Base-by-base conservation (phyloP, 2,329 filamentous ascomycete species). In the Botrytis sinoallii region DNA sequence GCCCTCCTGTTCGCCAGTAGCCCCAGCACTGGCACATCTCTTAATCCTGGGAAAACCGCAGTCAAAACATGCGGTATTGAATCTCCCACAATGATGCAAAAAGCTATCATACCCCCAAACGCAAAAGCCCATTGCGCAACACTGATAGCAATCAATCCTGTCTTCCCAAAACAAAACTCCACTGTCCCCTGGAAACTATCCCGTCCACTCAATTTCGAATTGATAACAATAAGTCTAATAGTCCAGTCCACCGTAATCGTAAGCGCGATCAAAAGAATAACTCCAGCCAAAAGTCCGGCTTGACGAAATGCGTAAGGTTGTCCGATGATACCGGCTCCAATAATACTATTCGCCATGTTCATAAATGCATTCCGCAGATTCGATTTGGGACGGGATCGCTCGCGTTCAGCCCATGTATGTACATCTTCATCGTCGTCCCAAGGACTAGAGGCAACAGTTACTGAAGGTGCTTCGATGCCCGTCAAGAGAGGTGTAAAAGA, bases 271-370 rank as follows among this genome's bases (percentile, higher is more conserved):
- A 99, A 88, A 73, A 99, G 87, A 65, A 94, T 79, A 9, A 95
- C 86, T 42, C 96, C 96, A 55, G 93, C 91, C 25, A 93, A 82
- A 78, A 99, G 88, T 10, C 96, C 96, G 12, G 96, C 96, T 84
- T 98, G 95, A 74, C 90, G 90, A 81, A 99, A 92, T n/a, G 96
- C 96, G 83, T 98, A 99, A 20, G 96, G 95, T 84, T 99, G 96
- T 5, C 93, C 90, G 79, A 92, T 91, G 82, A 92, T 92, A 70
- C 90, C 90, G 3, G 90, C 90, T 57, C 90, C 90, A 78, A 99
- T 98, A 82, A 99, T 99, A 79, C 93, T 97, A 85, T 99, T 99
- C 76, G 96, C 95, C 96, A 99, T 99, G 84, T 99, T 99, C 94
- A 98, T 97, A 78, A 99, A 98, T 4, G 96, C 95, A 81, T 92